Base-by-base conservation (phyloP, 768 basidiomycete genomes). In the Heimioporus sp. region DNA sequence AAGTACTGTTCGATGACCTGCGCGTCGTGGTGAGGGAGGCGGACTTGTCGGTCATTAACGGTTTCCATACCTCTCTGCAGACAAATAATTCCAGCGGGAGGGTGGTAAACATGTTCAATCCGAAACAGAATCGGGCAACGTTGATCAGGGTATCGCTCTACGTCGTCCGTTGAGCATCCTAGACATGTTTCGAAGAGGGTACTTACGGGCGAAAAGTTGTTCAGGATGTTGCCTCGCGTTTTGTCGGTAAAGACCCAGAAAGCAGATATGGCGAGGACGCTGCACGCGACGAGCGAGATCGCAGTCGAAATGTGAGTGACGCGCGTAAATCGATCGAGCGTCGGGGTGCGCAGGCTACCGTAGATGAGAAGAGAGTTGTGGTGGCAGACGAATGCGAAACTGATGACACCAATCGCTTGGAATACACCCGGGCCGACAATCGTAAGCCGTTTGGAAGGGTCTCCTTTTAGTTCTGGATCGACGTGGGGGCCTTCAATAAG, bases 331-430 rank as follows among this genome's bases (percentile, higher is more conserved):
- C 95, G 82, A 68, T 98, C 96, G 24, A 98, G 73, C 0, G 97
- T 98, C 9, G 97, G 97, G 8, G 90, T 96, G 40, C 83, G 82
- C 65, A 99, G 73, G 61, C 89, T 91, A 43, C 95, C 94, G 62
- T 98, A 99, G 59, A 99, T 98, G 57, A 98, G 79, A 48, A 98
- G 81, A 10, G 94, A 93, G 67, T 99, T 99, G 69, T 98, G 97
- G 68, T 99, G 96, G 66, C 95, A 97, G 19, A 97, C 95, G 62
- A 94, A 98, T 40, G 94, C 92, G 63, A 93, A 94, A 66, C 88
- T 90, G 62, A 99, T 99, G 55, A 99, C 97, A 20, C 96, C 97
- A 43, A 98, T 95, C 30, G 97, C 95, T 66, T 92, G 92, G 65
- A 97, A 92, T 20, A 98, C 76, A 2, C 93, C 90, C 0, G 90